Conservation (phyloP, 2,329 filamentous ascomycete genomes). For the Penicillium polonicum region DNA sequence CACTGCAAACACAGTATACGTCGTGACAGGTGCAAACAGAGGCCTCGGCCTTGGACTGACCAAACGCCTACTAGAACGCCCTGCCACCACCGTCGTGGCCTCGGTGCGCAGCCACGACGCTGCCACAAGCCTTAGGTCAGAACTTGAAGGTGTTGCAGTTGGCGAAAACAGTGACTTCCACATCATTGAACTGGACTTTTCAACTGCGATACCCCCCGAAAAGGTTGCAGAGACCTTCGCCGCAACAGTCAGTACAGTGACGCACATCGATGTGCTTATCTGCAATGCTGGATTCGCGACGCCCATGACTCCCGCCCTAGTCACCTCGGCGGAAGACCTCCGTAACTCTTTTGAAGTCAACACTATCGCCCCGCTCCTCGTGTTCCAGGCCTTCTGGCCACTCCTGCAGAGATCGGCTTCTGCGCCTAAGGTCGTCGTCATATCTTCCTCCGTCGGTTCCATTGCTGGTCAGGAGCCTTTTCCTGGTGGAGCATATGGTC, state of each 20-base stretch:
- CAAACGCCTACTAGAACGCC: constrained; percentile 21
- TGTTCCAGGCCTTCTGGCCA: constrained; percentile 25
- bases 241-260: constrained; percentile 23
- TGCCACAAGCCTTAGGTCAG: constrained; percentile 9
- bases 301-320: constrained; percentile 60
- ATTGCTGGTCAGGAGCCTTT: constrained; percentile 22
- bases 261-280: constrained; percentile 29
- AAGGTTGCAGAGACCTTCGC: constrained; percentile 8
- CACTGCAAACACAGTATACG: constrained; percentile 25
- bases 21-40: constrained; percentile 32
- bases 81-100: constrained; percentile 24
- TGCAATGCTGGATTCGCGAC: constrained; percentile 45
- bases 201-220: constrained; percentile 12
- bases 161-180: constrained; percentile 16
- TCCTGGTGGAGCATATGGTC: constrained; percentile 24
- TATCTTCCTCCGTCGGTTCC: constrained; percentile 26
- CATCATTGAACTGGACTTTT: constrained; percentile 24
- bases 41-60: constrained; percentile 29
- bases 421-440: constrained; percentile 20
- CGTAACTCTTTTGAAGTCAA: constrained; percentile 23
- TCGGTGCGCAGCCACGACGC: constrained; percentile 20
- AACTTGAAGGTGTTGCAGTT: not conserved
- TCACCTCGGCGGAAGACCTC: constrained; percentile 19
- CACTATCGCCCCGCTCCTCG: constrained; percentile 37
- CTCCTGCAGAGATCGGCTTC: constrained; percentile 15